Evolutionary conservation across 1,284 basidiomycete genomes (phyloP).

Genomic region (Lentinus polychrous): DNA sequence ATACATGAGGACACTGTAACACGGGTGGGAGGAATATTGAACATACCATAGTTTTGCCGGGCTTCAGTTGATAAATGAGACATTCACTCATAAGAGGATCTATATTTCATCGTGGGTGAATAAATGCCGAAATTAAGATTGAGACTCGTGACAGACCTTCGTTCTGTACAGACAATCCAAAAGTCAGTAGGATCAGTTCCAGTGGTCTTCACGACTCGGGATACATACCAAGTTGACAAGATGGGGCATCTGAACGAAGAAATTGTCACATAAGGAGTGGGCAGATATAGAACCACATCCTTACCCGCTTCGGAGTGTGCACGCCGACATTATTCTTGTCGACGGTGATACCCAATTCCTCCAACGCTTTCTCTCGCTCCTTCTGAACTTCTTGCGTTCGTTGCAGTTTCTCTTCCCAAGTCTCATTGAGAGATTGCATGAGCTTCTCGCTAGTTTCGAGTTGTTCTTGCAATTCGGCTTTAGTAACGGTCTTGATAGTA

Average conservation of each 20-base stretch:
- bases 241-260: slow-evolving; percentile 71
- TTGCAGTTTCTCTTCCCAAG: slow-evolving; percentile 94
- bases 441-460: slow-evolving; percentile 95
- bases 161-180: slow-evolving; percentile 45
- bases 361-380: slow-evolving; percentile 93
- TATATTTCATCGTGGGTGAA: slow-evolving; percentile 24
- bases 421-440: slow-evolving; percentile 94
- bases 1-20: not conserved
- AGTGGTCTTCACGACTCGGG: slow-evolving; percentile 5
- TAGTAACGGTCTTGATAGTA: slow-evolving; percentile 91
- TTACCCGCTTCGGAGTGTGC: slow-evolving; percentile 95
- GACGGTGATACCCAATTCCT: slow-evolving; percentile 95
- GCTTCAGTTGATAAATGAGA: slow-evolving; percentile 92
- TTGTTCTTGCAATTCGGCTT: slow-evolving; percentile 95
- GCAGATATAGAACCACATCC: slow-evolving; percentile 5
- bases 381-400: slow-evolving; percentile 94
- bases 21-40: slow-evolving; percentile 10
- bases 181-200: not conserved
- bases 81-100: slow-evolving; percentile 90
- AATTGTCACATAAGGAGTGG: slow-evolving; percentile 2
- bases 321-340: slow-evolving; percentile 95
- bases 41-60: slow-evolving; percentile 72
- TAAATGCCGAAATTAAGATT: not conserved
- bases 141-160: slow-evolving; percentile 47
- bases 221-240: slow-evolving; percentile 83